Conservation (phyloP, 2,329 filamentous ascomycete genomes). For the Aspergillus hortae region DNA sequence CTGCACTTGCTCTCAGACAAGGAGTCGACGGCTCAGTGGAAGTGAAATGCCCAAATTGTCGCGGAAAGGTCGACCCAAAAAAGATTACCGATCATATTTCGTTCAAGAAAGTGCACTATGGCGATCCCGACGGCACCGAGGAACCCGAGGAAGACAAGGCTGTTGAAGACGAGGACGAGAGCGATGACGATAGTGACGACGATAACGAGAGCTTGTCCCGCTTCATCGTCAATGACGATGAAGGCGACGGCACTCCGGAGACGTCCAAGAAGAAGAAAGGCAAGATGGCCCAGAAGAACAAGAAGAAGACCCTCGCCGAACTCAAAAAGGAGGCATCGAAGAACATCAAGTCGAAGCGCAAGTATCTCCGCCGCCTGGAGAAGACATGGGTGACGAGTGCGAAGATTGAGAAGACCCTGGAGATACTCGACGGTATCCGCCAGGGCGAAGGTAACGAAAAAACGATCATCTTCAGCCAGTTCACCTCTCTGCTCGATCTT, state of each 20-base stretch:
- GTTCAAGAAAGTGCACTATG: constrained; percentile 70
- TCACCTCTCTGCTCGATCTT: constrained; percentile 73
- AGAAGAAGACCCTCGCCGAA: constrained; percentile 39
- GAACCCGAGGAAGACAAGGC: constrained; percentile 2
- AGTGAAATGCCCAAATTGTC: constrained; percentile 73
- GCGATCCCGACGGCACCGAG: constrained; percentile 37
- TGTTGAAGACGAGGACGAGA: constrained; percentile 35
- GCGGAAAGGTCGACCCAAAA: constrained; percentile 61
- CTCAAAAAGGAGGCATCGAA: constrained; percentile 50
- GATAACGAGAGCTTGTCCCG: constrained; percentile 22
- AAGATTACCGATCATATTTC: constrained; percentile 70
- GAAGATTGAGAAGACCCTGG: constrained; percentile 67
- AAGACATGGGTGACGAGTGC: constrained; percentile 70
- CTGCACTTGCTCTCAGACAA: constrained; percentile 53
- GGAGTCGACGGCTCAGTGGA: constrained; percentile 54
- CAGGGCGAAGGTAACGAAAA: constrained; percentile 60
- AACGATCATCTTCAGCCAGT: constrained; percentile 78
- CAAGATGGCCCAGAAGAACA: constrained; percentile 40
- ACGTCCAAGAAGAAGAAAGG: constrained; percentile 45
- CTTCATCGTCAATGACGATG: constrained; percentile 20
- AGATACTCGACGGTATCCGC: constrained; percentile 56
- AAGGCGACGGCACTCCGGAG: constrained; percentile 38
- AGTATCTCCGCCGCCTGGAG: constrained; percentile 66
- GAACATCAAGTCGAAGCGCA: constrained; percentile 62
- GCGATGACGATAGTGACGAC: constrained; percentile 24